phyloP scores from a whole-genome alignment of 176 grass and related monocot species.

The Musa schizocarpa region DNA sequence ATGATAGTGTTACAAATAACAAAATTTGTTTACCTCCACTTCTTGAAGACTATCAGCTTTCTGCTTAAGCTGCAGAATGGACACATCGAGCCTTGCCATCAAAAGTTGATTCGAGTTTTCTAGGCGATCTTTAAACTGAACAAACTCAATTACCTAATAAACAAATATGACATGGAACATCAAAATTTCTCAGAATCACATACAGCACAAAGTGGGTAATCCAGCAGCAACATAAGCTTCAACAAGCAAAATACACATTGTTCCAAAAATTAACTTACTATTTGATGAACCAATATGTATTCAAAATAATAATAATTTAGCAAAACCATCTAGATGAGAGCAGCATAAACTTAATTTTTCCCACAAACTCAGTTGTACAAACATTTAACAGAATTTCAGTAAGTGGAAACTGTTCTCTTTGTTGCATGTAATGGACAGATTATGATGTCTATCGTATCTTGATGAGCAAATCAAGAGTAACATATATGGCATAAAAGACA shows the following conservation, averaged over 20 bases:
- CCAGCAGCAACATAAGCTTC: no score
- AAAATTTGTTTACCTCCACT: slow-evolving; percentile 47
- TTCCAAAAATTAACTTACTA: no score
- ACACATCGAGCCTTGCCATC: slow-evolving; percentile 51
- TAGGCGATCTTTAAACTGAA: slow-evolving; percentile 75
- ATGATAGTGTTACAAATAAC: slow-evolving; percentile 5
- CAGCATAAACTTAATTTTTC: no score
- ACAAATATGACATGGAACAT: slow-evolving; percentile 16
- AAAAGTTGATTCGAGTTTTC: slow-evolving; percentile 66
- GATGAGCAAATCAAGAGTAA: neutral
- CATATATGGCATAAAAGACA: neutral
- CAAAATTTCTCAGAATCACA: no score
- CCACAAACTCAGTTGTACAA: no score
- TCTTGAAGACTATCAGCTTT: slow-evolving; percentile 67
- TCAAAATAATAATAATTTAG: no score
- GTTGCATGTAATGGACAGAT: neutral
- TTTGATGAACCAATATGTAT: no score
- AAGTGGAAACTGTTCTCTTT: neutral
- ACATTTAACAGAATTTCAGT: no score
- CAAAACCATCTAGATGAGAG: no score
- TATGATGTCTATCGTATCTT: neutral
- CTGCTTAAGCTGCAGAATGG: slow-evolving; percentile 68
- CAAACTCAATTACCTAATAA: slow-evolving; percentile 88
- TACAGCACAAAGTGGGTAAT: no score
- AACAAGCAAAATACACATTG: no score